Evolutionary conservation across 2,329 filamentous ascomycete species (phyloP).

Genomic region (Fusarium lateritium): DNA sequence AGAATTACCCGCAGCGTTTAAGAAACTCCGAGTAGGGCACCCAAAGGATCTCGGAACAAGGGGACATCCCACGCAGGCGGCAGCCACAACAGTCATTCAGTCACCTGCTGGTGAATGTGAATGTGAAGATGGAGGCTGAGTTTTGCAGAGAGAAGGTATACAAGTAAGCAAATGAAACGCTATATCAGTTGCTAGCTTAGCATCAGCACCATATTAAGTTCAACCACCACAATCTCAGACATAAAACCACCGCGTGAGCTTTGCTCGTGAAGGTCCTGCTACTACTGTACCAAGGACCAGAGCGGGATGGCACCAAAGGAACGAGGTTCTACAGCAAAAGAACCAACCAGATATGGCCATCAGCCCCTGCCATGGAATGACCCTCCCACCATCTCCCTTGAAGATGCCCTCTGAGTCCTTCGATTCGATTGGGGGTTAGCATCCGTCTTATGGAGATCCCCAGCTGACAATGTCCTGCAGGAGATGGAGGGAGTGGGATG

Average conservation of each 20-base stretch:
- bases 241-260: slow-evolving; percentile 25
- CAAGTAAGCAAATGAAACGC: background rate
- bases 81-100: slow-evolving; percentile 3
- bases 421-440: background rate
- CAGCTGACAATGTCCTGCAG: slow-evolving; percentile 44
- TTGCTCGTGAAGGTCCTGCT: slow-evolving; percentile 25
- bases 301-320: slow-evolving; percentile 7
- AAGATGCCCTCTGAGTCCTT: slow-evolving; percentile 17
- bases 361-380: slow-evolving; percentile 16
- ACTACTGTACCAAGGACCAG: background rate
- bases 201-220: background rate
- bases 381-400: slow-evolving; percentile 19
- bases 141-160: background rate
- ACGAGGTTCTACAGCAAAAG: slow-evolving; percentile 1
- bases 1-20: slow-evolving; percentile 12
- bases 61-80: slow-evolving; percentile 27
- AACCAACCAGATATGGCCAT: slow-evolving; percentile 29
- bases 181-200: background rate
- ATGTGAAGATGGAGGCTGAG: background rate
- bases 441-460: slow-evolving; percentile 3
- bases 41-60: slow-evolving; percentile 26
- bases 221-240: background rate
- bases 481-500: slow-evolving; percentile 17
- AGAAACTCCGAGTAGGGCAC: slow-evolving; percentile 4
- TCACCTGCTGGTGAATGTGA: slow-evolving; percentile 8